Evolutionary conservation across 1,139 yeast genomes (phyloP), one percentile per base, ranked within the genome.

Genomic region (Meyerozyma guilliermondii): DNA sequence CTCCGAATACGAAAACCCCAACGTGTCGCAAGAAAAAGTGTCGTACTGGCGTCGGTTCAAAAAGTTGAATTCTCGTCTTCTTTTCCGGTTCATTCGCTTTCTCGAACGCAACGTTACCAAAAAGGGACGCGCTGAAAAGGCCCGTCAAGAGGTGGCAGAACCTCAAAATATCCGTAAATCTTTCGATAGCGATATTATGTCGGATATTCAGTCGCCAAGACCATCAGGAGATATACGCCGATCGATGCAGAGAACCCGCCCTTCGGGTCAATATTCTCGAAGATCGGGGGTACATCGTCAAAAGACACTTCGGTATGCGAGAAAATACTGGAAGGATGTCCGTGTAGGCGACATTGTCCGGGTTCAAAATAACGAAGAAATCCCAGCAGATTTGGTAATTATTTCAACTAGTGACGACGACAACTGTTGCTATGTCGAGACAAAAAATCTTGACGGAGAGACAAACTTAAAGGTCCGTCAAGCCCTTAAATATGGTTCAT

Each of bases 381-480:
- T 92, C 23, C 98, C 98, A 2, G 97, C 97, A 8, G 98, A 92
- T 67, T 63, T 91, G 30, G 74, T 88, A 14, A 67, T 91, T 26
- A 58, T 92, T 37, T 79, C 96, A 2, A 82, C 96, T 0, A 84
- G 95, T 0, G 97, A 91, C 59, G 62, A 76, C 1, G 98, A 92
- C 58, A 96, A 96, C 35, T 89, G 84, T 38, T 91, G 98, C 65
- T 91, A 83, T 56, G 82, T 91, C 35, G 98, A 92, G 63, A 92
- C 98, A 1, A 91, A 89, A 57, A 92, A 92, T 60, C 74, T 92
- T 54, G 98, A 92, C 64, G 98, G 98, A 60, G 98, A 92, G 65
- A 88, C 98, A 5, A 92, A 92, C 59, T 74, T 92, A 60, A 92
- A 92, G 62, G 80, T 81, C 40, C 84, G 88, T 48, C 83, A 80